Conservation (phyloP, 495 filamentous ascomycete species). For the Aspergillus baeticus region DNA sequence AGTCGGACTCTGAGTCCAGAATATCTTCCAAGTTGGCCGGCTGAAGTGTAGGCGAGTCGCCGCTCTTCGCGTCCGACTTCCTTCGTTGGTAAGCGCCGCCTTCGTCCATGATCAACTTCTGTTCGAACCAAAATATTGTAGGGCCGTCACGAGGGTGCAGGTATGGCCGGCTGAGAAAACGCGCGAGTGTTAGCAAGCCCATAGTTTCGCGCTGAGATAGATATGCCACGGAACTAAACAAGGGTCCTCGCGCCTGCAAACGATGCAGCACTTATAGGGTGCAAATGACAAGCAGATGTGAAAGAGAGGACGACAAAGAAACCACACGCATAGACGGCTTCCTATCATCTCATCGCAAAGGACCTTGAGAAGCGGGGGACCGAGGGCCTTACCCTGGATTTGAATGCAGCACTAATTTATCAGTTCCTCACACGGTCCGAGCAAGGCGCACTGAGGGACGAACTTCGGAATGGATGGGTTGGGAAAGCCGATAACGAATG, state of each 20-base stretch:
- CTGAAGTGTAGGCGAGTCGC: conserved; percentile 31
- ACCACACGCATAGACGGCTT: background rate
- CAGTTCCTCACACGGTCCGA: background rate
- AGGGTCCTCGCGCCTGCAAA: background rate
- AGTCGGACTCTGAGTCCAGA: conserved; percentile 30
- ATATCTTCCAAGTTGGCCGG: conserved; percentile 23
- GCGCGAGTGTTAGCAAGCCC: conserved; percentile 46
- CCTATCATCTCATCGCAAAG: conserved; percentile 7
- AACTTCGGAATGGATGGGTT: conserved; percentile 1
- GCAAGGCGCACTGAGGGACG: background rate
- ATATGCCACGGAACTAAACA: conserved; percentile 2
- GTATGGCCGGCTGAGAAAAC: conserved; percentile 44
- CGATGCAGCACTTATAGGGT: background rate
- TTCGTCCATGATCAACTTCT: conserved; percentile 44
- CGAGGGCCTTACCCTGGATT: conserved; percentile 10
- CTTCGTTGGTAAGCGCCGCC: conserved; percentile 23
- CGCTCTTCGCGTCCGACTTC: conserved; percentile 24
- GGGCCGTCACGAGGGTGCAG: conserved; percentile 39
- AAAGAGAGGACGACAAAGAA: background rate
- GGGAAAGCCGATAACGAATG: background rate
- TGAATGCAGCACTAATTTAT: conserved; percentile 11
- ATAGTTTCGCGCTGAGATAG: conserved; percentile 21
- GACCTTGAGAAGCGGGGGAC: conserved; percentile 2
- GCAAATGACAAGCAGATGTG: background rate
- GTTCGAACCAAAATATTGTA: conserved; percentile 44